phyloP scores from a whole-genome alignment of 495 filamentous ascomycete genomes.

The Penicillium waksmanii region DNA sequence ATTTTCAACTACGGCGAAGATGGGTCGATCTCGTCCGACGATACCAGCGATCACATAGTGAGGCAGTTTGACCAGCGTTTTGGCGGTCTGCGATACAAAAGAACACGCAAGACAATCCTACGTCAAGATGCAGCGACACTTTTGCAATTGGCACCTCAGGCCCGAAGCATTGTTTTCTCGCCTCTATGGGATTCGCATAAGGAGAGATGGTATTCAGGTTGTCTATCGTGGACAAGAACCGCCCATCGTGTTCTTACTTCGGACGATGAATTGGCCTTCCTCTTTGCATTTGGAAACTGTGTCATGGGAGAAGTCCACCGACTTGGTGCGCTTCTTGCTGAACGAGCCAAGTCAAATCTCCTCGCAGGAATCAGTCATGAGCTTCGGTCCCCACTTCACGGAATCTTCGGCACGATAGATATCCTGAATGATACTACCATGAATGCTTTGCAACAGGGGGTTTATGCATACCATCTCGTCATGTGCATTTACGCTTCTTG shows the following conservation, averaged over 20 bases:
- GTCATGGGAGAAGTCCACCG: constrained; percentile 63
- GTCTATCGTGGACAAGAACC: constrained; percentile 53
- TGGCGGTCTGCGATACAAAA: constrained; percentile 20
- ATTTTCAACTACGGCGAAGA: constrained; percentile 26
- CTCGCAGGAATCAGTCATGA: constrained; percentile 71
- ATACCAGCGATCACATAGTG: constrained; percentile 14
- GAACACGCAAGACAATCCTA: constrained; percentile 9
- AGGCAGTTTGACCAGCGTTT: constrained; percentile 5
- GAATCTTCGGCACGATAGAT: constrained; percentile 61
- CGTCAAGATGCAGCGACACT: constrained; percentile 21
- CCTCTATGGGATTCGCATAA: constrained; percentile 30
- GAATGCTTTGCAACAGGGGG: constrained; percentile 50
- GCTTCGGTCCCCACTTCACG: constrained; percentile 65
- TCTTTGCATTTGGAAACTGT: constrained; percentile 58
- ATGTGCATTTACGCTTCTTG: constrained; percentile 64
- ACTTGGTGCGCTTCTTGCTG: constrained; percentile 45
- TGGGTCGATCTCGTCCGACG: constrained; percentile 19
- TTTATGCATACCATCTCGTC: constrained; percentile 64
- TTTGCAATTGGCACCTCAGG: constrained; percentile 17
- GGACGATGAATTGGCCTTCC: constrained; percentile 48
- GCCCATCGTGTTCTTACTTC: constrained; percentile 41
- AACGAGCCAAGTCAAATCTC: constrained; percentile 61
- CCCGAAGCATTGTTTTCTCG: constrained; percentile 26
- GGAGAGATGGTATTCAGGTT: constrained; percentile 27
- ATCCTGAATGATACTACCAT: constrained; percentile 58